A percentile compares a stretch with the other conserved stretches of the same genome.
phyloP scores from a whole-genome alignment of 257 asterid genomes.

The Catharanthus roseus region DNA sequence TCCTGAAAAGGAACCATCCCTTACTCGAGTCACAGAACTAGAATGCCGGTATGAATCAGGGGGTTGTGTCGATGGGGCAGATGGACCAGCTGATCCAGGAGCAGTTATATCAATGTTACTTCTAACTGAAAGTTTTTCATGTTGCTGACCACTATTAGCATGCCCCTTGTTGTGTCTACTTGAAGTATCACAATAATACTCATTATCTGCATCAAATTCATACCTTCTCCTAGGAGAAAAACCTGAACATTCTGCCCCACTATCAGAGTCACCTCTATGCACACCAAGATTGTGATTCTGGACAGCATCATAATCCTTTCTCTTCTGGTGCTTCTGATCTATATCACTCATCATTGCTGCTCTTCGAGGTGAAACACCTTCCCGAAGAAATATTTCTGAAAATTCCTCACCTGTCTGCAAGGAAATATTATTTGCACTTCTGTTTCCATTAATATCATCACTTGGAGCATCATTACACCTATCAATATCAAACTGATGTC shows the following conservation, averaged over 20 bases:
- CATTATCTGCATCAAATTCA: slow-evolving; percentile 25
- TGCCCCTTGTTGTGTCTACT: slow-evolving; percentile 25
- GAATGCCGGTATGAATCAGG: slow-evolving; percentile 31
- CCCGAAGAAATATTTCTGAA: slow-evolving; percentile 62
- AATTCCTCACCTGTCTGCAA: slow-evolving; percentile 84
- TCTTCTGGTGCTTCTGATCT: slow-evolving; percentile 21
- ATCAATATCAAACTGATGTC: slow-evolving; percentile 22
- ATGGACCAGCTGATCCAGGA: slow-evolving; percentile 19
- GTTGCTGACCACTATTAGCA: slow-evolving; percentile 22
- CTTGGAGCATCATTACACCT: slow-evolving; percentile 19
- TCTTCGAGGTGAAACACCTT: slow-evolving; percentile 41
- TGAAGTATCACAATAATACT: slow-evolving; percentile 17
- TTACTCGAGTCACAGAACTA: slow-evolving; percentile 27
- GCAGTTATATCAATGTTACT: slow-evolving; percentile 28
- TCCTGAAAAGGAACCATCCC: slow-evolving; percentile 34
- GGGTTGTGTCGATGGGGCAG: slow-evolving; percentile 32
- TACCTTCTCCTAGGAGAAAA: slow-evolving; percentile 29
- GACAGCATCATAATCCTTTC: slow-evolving; percentile 19
- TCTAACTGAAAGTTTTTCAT: slow-evolving; percentile 29
- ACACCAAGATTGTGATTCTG: slow-evolving; percentile 31
- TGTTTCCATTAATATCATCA: slow-evolving; percentile 27
- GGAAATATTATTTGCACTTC: slow-evolving; percentile 42
- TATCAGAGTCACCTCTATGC: slow-evolving; percentile 29
- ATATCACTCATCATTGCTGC: slow-evolving; percentile 19
- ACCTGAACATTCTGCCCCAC: slow-evolving; percentile 26